These are phyloP conservation scores for Volvox carteri DNA, from an alignment of 163 green algal genomes.

Conservation along the genomic window DNA sequence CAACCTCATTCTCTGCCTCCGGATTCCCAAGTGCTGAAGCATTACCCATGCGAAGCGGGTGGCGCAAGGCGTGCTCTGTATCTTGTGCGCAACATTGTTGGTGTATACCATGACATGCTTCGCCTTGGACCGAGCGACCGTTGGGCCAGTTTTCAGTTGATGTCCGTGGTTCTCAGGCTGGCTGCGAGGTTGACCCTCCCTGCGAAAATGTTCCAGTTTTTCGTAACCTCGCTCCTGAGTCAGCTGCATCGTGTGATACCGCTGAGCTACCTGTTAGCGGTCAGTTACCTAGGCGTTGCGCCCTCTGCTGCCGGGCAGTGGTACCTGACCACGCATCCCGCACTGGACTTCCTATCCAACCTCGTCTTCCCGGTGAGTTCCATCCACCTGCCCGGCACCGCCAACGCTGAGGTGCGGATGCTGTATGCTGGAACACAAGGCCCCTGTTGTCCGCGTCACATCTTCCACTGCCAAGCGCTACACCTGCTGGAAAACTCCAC, in stretches of 20 bases:
- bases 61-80: neutral
- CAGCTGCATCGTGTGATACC: slow-evolving; percentile 5
- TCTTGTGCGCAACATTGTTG: neutral
- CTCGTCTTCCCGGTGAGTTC: slow-evolving; percentile 22
- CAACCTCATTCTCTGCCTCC: neutral
- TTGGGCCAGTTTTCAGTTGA: slow-evolving; percentile 12
- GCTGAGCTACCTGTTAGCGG: neutral
- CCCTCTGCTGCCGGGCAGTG: neutral
- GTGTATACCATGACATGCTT: slow-evolving; percentile 4
- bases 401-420: no score
- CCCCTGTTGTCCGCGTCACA: no score
- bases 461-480: no score
- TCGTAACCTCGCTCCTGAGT: neutral
- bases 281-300: neutral
- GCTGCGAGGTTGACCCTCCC: neutral
- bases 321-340: neutral
- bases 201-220: neutral
- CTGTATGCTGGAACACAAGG: no score
- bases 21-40: neutral
- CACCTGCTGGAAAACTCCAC: no score
- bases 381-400: no score
- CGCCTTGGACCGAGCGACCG: neutral
- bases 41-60: slow-evolving; percentile 11
- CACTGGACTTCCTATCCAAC: slow-evolving; percentile 23
- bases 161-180: neutral